phyloP scores from a whole-genome alignment of 495 filamentous ascomycete genomes.

The Penicillium argentinense region DNA sequence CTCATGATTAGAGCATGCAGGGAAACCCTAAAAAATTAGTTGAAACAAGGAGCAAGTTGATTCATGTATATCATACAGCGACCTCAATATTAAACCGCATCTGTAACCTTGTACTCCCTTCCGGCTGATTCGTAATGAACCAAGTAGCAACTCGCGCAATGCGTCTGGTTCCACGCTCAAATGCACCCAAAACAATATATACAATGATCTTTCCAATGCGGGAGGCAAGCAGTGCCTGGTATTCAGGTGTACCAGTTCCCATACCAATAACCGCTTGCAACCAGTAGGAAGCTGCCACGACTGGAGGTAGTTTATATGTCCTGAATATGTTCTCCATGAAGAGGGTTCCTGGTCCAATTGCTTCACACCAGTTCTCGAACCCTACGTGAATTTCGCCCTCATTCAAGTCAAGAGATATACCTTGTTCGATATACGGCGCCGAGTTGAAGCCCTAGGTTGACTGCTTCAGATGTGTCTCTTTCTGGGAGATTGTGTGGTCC shows the following conservation, averaged over 20 bases:
- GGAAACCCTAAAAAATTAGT: too few relatives aligned
- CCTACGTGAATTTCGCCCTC: not conserved
- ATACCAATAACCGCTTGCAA: not conserved
- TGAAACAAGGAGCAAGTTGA: too few relatives aligned
- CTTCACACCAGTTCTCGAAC: not conserved
- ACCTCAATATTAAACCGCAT: slow-evolving; percentile 1
- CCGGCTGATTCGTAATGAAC: not conserved
- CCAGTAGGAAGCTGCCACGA: not conserved
- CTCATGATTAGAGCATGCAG: too few relatives aligned
- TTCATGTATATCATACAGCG: not conserved
- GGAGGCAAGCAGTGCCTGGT: not conserved
- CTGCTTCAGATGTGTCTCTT: not conserved
- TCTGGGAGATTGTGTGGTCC: not conserved
- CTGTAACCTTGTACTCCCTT: not conserved
- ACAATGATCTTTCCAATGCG: not conserved
- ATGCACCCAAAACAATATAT: not conserved
- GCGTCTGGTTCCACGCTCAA: not conserved
- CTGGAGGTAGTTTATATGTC: not conserved
- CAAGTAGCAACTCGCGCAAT: not conserved
- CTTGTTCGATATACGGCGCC: not conserved
- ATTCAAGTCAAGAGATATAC: not conserved
- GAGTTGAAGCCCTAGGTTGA: not conserved
- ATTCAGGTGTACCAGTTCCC: not conserved
- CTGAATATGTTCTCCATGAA: not conserved
- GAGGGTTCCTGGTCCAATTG: not conserved